Conservation (phyloP, 495 filamentous ascomycete species). For the Podospora australis region DNA sequence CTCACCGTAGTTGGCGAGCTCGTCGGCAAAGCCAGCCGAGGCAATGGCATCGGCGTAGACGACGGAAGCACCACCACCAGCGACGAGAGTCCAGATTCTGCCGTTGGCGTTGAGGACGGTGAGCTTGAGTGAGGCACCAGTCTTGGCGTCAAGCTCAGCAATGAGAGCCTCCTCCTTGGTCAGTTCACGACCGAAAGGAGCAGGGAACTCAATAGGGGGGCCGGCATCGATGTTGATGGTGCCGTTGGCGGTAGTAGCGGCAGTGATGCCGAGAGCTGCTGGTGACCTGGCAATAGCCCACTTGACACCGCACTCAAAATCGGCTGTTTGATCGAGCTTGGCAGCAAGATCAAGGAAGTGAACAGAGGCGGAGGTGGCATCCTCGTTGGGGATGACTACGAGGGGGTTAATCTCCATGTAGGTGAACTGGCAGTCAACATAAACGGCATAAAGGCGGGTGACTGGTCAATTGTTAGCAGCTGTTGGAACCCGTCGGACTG, state of each 20-base stretch:
- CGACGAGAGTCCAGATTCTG: slow-evolving; percentile 95
- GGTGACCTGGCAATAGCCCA: slow-evolving; percentile 94
- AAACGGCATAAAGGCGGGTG: slow-evolving; percentile 80
- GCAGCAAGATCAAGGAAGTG: slow-evolving; percentile 98
- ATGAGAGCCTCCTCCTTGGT: slow-evolving; percentile 99
- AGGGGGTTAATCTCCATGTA: slow-evolving; percentile 99
- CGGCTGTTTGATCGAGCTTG: slow-evolving; percentile 98
- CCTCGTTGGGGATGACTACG: slow-evolving; percentile 92
- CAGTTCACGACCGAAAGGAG: slow-evolving; percentile 96
- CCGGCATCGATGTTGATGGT: slow-evolving; percentile 94
- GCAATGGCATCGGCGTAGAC: slow-evolving; percentile 99
- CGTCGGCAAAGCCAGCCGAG: slow-evolving; percentile 86
- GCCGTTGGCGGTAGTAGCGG: slow-evolving; percentile 49
- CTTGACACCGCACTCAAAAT: slow-evolving; percentile 98
- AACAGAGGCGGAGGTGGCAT: slow-evolving; percentile 85
- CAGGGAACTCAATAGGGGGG: slow-evolving; percentile 97
- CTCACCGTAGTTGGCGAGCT: slow-evolving; percentile 99
- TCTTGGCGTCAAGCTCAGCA: slow-evolving; percentile 97
- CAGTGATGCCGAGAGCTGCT: slow-evolving; percentile 70
- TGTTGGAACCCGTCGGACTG: no score
- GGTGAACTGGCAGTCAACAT: slow-evolving; percentile 99
- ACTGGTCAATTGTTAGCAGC: slow-evolving; percentile 16
- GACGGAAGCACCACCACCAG: slow-evolving; percentile 98
- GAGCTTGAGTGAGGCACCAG: slow-evolving; percentile 95
- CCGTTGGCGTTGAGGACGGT: slow-evolving; percentile 89